Conservation (phyloP, 768 basidiomycete species). For the Hypsizygus marmoreus region DNA sequence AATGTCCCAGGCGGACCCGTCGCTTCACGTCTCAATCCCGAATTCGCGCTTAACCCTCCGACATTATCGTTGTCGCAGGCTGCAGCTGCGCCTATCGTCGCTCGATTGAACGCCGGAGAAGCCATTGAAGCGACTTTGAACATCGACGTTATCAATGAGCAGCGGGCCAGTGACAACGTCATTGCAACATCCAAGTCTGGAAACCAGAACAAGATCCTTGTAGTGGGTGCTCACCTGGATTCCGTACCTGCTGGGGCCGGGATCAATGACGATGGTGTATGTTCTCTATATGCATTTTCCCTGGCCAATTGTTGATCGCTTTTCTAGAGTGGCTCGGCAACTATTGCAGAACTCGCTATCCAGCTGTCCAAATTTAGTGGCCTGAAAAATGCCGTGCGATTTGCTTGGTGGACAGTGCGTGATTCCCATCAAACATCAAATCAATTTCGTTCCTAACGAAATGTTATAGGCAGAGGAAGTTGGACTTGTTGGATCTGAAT, state of each 20-base stretch:
- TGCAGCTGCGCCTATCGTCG: conserved; percentile 24
- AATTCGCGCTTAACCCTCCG: conserved; percentile 27
- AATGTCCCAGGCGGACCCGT: conserved; percentile 30
- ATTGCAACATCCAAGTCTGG: conserved; percentile 31
- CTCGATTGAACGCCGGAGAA: conserved; percentile 21
- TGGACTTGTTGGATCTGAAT: conserved; percentile 30
- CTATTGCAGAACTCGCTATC: conserved; percentile 29
- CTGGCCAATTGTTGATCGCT: background rate
- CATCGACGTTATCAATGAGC: conserved; percentile 25
- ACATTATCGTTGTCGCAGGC: conserved; percentile 23
- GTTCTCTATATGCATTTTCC: background rate
- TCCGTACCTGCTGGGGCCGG: conserved; percentile 34
- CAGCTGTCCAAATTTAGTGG: conserved; percentile 25
- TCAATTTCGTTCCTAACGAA: background rate
- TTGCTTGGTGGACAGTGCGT: conserved; percentile 31
- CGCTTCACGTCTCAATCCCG: conserved; percentile 19
- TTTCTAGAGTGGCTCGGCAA: conserved; percentile 24
- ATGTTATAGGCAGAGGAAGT: conserved; percentile 25
- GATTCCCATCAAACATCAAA: background rate
- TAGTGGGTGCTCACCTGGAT: conserved; percentile 31
- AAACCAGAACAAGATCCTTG: conserved; percentile 28
- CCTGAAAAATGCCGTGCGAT: conserved; percentile 32
- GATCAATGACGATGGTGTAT: conserved; percentile 31
- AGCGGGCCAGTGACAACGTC: conserved; percentile 28
- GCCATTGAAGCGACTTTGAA: conserved; percentile 25